phyloP scores from a whole-genome alignment of 2,329 filamentous ascomycete genomes.

The Beauveria rudraprayagi region DNA sequence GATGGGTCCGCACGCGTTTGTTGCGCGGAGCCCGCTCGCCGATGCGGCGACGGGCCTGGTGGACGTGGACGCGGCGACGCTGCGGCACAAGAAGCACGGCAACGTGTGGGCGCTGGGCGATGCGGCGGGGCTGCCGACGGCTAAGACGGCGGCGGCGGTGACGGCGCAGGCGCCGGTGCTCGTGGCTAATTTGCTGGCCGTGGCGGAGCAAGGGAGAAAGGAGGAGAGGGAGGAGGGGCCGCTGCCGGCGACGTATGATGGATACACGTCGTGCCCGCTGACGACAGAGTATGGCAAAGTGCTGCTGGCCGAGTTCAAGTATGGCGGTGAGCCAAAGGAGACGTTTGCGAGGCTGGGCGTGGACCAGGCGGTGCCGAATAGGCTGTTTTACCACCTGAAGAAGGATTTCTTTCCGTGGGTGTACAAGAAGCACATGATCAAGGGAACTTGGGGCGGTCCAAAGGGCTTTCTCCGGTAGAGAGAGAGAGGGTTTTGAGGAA shows the following conservation, averaged over 20 bases:
- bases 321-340: conserved; percentile 54
- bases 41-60: conserved; percentile 44
- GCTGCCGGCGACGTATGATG: conserved; percentile 37
- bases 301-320: conserved; percentile 58
- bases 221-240: conserved; percentile 22
- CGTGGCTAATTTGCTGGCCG: conserved; percentile 38
- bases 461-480: conserved; percentile 34
- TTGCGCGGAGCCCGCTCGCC: conserved; percentile 45
- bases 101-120: conserved; percentile 55
- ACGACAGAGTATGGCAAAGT: conserved; percentile 53
- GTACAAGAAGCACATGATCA: conserved; percentile 51
- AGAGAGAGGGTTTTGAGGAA: no score
- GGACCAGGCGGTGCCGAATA: conserved; percentile 47
- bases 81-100: conserved; percentile 43
- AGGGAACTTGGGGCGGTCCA: conserved; percentile 54
- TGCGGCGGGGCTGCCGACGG: conserved; percentile 50
- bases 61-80: conserved; percentile 46
- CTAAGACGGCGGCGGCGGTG: conserved; percentile 47
- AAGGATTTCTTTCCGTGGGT: conserved; percentile 63
- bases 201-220: conserved; percentile 6
- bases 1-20: conserved; percentile 48
- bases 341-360: conserved; percentile 50
- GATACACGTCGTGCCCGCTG: conserved; percentile 49
- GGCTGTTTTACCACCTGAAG: conserved; percentile 54
- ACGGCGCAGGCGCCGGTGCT: conserved; percentile 43